These are phyloP conservation scores for Trypanosoma conorhini DNA, from an alignment of 208 protist species.

Conservation along the genomic window DNA sequence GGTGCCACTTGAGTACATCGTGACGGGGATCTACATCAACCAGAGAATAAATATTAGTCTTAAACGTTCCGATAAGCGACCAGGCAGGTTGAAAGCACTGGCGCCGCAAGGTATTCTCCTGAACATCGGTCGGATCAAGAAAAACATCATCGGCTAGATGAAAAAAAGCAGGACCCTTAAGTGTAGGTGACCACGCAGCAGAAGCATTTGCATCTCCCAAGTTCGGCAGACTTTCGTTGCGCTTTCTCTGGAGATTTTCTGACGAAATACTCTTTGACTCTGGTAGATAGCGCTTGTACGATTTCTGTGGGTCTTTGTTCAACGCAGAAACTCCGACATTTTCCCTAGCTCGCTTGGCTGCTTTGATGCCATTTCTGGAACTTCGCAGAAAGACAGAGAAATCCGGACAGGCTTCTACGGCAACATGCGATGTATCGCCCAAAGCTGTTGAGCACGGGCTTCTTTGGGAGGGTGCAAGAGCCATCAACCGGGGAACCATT, in stretches of 20 bases:
- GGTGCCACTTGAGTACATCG: slow-evolving; percentile 65
- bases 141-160: slow-evolving; percentile 56
- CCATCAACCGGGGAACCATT: background rate
- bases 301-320: background rate
- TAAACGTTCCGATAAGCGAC: slow-evolving; percentile 86
- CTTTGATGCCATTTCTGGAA: background rate
- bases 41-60: slow-evolving; percentile 56
- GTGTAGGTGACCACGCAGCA: slow-evolving; percentile 27
- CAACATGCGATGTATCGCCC: background rate
- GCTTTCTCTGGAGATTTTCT: background rate
- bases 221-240: background rate
- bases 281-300: no score
- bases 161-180: slow-evolving; percentile 62
- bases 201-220: background rate
- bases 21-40: slow-evolving; percentile 62
- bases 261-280: slow-evolving; percentile 11
- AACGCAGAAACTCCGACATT: background rate
- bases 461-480: background rate
- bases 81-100: slow-evolving; percentile 63
- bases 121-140: background rate
- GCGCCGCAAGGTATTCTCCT: slow-evolving; percentile 23
- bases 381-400: background rate
- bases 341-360: background rate
- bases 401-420: background rate
- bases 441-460: background rate